phyloP scores from a whole-genome alignment of 1,284 basidiomycete species.

The Malassezia caprae region DNA sequence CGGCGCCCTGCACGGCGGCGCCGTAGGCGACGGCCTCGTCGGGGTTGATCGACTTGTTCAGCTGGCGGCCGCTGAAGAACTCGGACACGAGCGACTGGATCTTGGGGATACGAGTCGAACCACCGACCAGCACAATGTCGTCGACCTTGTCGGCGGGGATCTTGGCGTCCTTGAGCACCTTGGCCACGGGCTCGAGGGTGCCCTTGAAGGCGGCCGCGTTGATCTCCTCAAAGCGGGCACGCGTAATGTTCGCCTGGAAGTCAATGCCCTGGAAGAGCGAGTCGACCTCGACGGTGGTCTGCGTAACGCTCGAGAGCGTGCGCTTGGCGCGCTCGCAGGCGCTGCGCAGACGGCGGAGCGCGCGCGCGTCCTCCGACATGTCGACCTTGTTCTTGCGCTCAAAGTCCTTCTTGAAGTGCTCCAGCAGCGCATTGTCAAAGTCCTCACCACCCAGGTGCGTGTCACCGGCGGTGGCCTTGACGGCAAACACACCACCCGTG shows the following conservation, averaged over 20 bases:
- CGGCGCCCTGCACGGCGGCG: conserved; percentile 48
- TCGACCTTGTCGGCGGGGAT: conserved; percentile 93
- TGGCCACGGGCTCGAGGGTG: conserved; percentile 94
- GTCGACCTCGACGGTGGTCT: conserved; percentile 98
- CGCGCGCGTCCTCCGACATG: conserved; percentile 90
- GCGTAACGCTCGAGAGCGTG: conserved; percentile 90
- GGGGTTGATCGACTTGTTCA: conserved; percentile 77
- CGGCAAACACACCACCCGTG: conserved; percentile 58
- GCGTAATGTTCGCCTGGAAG: conserved; percentile 47
- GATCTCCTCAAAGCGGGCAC: conserved; percentile 99
- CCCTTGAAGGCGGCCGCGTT: conserved; percentile 88
- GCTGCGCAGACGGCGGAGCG: conserved; percentile 81
- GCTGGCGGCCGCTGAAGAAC: conserved; percentile 88
- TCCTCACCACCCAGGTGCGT: conserved; percentile 71
- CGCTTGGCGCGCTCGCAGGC: conserved; percentile 99
- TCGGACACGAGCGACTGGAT: conserved; percentile 96
- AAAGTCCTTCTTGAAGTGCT: conserved; percentile 64
- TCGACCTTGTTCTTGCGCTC: conserved; percentile 70
- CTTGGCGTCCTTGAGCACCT: conserved; percentile 97
- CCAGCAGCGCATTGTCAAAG: conserved; percentile 93
- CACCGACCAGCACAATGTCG: conserved; percentile 98
- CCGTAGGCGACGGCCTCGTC: conserved; percentile 52
- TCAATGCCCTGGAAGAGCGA: conserved; percentile 77
- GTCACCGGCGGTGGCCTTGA: conserved; percentile 58
- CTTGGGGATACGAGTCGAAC: conserved; percentile 99